Evolutionary conservation across 352 stramenopile species (phyloP).

Genomic region (Pythium pyrilobum): DNA sequence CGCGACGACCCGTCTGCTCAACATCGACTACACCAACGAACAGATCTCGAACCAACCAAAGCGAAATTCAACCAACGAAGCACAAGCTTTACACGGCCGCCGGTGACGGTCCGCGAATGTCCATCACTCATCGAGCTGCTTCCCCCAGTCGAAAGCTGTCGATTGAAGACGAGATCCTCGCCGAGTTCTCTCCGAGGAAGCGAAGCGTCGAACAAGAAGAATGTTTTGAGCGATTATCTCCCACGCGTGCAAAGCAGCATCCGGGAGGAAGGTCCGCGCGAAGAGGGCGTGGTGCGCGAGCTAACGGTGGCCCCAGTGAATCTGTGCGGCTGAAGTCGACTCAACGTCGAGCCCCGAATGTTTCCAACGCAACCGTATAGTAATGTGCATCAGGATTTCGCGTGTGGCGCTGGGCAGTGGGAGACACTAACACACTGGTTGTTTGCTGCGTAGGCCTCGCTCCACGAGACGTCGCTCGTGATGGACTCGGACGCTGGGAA

Average conservation of each 20-base stretch:
- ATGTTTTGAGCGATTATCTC: too few species aligned
- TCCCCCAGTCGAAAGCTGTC: neutral
- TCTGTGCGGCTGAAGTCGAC: neutral
- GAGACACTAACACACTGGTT: neutral
- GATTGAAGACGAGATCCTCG: conserved; percentile 35
- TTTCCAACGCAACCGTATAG: conserved; percentile 14
- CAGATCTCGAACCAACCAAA: too few species aligned
- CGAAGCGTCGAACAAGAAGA: too few species aligned
- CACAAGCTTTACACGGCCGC: too few species aligned
- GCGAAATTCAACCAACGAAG: too few species aligned
- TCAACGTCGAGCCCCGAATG: neutral
- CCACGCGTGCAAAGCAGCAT: neutral
- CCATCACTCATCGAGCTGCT: neutral
- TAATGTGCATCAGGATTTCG: conserved; percentile 5
- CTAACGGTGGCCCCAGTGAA: too few species aligned
- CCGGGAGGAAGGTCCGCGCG: neutral
- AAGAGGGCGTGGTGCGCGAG: neutral
- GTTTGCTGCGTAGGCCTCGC: neutral
- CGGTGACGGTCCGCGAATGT: too few species aligned
- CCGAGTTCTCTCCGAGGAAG: conserved; percentile 13
- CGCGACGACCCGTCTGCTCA: too few species aligned
- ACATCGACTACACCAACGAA: too few species aligned
- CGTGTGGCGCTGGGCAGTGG: conserved; percentile 3
- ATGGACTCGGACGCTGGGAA: conserved; percentile 9
- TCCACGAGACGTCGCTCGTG: conserved; percentile 9